Conservation (phyloP, 139 green algal genomes). For the Coelastrella sp. region DNA sequence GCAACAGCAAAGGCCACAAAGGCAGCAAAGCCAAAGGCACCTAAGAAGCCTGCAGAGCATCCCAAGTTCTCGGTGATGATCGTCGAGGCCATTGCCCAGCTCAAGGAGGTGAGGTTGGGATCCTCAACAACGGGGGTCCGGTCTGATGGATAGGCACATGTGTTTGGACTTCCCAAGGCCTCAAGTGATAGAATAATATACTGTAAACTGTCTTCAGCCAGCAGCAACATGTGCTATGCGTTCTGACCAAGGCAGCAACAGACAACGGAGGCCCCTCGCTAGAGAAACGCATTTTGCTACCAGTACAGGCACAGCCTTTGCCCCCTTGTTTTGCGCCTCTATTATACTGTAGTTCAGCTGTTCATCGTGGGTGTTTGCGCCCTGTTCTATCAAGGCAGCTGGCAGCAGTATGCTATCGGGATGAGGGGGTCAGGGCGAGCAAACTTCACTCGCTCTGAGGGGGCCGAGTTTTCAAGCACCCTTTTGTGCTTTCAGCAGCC, state of each 20-base stretch:
- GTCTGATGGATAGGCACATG: background rate
- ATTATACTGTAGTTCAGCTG: background rate
- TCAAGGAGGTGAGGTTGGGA: conserved; percentile 71
- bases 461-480: background rate
- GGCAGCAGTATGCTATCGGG: conserved; percentile 1
- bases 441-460: conserved; percentile 1
- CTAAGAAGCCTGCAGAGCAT: conserved; percentile 50
- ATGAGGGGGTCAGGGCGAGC: background rate
- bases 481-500: background rate
- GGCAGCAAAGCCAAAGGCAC: conserved; percentile 44
- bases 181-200: background rate
- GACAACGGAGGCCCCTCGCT: background rate
- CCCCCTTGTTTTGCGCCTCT: background rate
- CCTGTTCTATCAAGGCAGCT: background rate
- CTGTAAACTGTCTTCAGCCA: background rate
- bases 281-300: background rate
- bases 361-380: background rate
- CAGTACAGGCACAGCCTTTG: background rate
- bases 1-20: conserved; percentile 46
- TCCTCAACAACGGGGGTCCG: conserved; percentile 11
- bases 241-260: background rate
- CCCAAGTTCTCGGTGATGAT: conserved; percentile 66
- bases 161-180: background rate
- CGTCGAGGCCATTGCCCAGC: conserved; percentile 72
- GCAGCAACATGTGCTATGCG: background rate